Base-by-base conservation (phyloP, 768 basidiomycete species). In the Boletus insuetus region DNA sequence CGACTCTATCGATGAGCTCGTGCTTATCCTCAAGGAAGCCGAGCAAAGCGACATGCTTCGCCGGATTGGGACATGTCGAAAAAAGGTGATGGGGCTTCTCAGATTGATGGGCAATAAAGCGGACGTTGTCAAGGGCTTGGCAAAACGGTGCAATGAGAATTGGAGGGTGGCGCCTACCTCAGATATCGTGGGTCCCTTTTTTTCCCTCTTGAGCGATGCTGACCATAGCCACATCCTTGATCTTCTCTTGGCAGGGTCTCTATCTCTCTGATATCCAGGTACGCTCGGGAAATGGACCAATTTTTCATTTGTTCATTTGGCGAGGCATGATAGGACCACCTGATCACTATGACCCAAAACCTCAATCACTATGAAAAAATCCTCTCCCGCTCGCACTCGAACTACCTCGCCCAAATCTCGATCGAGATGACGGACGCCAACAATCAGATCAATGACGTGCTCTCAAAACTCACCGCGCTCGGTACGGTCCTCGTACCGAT, bases 361-460 rank as follows among this genome's bases (percentile, higher is more conserved):
- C 70, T 99, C 79, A 99, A 98, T 70, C 97, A 98, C 74, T 99
- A 98, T 77, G 97, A 99, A 70, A 99, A 98, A 79, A 98, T 99
- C 67, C 80, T 99, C 10, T 98, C 96, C 5, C 87, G 97, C 39
- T 98, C 96, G 39, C 97, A 99, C 73, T 98, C 95, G 37, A 99
- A 99, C 70, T 99, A 99, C 75, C 87, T 99, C 48, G 97, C 97
- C 1, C 97, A 98, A 67, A 99, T 99, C 63, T 97, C 94, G 41
- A 98, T 99, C 73, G 97, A 98, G 77, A 99, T 98, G 96, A 96
- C 94, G 35, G 95, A 98, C 65, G 97, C 97, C 40, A 99, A 99
- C 75, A 99, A 99, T 72, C 94, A 98, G 76, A 99, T 98, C 77
- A 99, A 99, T 74, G 94, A 98, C 68, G 97, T 99, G 3, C 83